Conservation (phyloP, 306 rosid genomes). For the Geum urbanum region DNA sequence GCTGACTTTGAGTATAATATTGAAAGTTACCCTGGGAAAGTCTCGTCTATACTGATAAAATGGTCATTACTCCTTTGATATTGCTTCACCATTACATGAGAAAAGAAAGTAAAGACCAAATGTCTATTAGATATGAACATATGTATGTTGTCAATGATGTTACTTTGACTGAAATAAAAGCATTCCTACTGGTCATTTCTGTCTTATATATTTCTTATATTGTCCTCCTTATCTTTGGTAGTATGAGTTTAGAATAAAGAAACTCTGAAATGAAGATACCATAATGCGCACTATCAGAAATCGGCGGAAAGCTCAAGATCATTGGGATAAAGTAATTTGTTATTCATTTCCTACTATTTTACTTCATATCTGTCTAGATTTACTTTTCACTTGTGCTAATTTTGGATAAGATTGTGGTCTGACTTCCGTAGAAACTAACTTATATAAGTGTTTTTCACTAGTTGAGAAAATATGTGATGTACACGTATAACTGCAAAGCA, state of each 20-base stretch:
- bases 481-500: conserved; percentile 57
- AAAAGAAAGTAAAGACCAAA: too few species aligned
- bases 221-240: conserved; percentile 26
- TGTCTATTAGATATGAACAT: background rate
- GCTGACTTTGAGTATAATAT: too few species aligned
- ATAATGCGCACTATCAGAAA: conserved; percentile 61
- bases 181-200: background rate
- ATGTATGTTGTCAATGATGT: background rate
- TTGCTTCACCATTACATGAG: too few species aligned
- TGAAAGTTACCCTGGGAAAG: too few species aligned
- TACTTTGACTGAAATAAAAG: background rate
- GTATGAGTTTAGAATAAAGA: conserved; percentile 85
- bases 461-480: conserved; percentile 96
- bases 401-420: background rate
- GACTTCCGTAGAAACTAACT: conserved; percentile 15
- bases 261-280: conserved; percentile 73
- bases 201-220: background rate
- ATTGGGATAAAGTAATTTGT: conserved; percentile 77
- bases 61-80: too few species aligned
- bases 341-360: conserved; percentile 20
- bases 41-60: too few species aligned
- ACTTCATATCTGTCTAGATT: conserved; percentile 2
- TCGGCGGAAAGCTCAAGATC: conserved; percentile 72
- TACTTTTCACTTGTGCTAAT: conserved; percentile 19
- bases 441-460: conserved; percentile 30